Percentiles rank a stretch among this genome's conserved stretches.
Evolutionary conservation across 306 rosid species (phyloP).

Genomic region (Mucuna pruriens): DNA sequence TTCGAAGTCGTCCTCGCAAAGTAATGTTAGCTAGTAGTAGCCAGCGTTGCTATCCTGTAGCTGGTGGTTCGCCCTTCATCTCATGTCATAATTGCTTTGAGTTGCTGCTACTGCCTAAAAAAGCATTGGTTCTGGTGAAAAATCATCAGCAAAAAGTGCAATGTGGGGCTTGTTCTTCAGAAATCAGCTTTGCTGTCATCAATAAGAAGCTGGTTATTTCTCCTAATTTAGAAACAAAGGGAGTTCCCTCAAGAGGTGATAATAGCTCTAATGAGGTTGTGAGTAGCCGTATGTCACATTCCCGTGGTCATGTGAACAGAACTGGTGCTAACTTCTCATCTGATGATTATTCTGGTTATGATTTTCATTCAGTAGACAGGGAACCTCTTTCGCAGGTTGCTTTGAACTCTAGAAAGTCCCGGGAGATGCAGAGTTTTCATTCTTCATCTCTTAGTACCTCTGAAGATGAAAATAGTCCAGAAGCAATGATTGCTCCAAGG

Average conservation of each 20-base stretch:
- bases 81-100: conserved; percentile 84
- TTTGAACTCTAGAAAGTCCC: conserved; percentile 62
- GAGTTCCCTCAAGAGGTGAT: conserved; percentile 46
- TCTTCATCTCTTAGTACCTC: conserved; percentile 78
- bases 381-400: conserved; percentile 59
- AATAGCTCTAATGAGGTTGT: conserved; percentile 53
- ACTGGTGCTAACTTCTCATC: conserved; percentile 75
- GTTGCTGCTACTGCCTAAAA: conserved; percentile 76
- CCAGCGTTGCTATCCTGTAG: conserved; percentile 67
- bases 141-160: conserved; percentile 69
- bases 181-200: conserved; percentile 58
- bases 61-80: conserved; percentile 91
- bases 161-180: conserved; percentile 84
- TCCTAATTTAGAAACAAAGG: conserved; percentile 49
- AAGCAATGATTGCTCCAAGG: conserved; percentile 51
- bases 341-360: conserved; percentile 89
- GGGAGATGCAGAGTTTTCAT: conserved; percentile 71
- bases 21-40: conserved; percentile 56
- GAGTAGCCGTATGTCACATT: conserved; percentile 47
- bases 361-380: conserved; percentile 81
- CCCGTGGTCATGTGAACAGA: conserved; percentile 50
- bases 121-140: conserved; percentile 49
- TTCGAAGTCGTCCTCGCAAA: conserved; percentile 61
- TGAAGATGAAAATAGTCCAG: conserved; percentile 79
- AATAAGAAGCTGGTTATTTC: conserved; percentile 71